Percentiles rank a stretch among this genome's conserved stretches.
These are phyloP conservation scores for Plicaturopsis crispa DNA, from an alignment of 768 basidiomycete species.

Conservation along the genomic window DNA sequence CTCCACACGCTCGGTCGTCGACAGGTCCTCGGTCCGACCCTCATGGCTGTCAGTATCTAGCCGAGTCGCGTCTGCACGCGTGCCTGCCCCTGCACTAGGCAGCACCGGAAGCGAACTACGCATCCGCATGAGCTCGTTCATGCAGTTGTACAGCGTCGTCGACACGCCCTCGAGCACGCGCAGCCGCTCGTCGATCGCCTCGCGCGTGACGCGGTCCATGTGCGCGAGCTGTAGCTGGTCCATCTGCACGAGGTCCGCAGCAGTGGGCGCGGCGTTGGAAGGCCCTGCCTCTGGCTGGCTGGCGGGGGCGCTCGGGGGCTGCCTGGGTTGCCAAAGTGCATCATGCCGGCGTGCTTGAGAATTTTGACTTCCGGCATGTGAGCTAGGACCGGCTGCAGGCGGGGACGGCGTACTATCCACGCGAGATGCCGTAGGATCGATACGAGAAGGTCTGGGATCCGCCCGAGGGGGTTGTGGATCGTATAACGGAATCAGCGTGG, in stretches of 20 bases:
- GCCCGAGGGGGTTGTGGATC: too few relatives aligned
- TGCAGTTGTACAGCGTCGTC: constrained; percentile 58
- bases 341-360: too few relatives aligned
- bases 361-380: too few relatives aligned
- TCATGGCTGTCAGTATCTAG: too few relatives aligned
- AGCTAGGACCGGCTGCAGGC: too few relatives aligned
- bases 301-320: constrained; percentile 1
- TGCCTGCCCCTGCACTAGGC: constrained; percentile 12
- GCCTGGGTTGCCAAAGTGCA: background rate
- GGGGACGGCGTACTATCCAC: too few relatives aligned
- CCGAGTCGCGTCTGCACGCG: too few relatives aligned
- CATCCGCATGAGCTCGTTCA: constrained; percentile 73
- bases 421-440: too few relatives aligned
- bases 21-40: too few relatives aligned
- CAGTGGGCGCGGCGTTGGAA: background rate
- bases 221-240: constrained; percentile 50
- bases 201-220: constrained; percentile 63
- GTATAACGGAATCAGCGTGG: constrained; percentile 34
- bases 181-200: constrained; percentile 81
- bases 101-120: constrained; percentile 58
- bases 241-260: background rate
- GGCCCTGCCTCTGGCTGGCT: too few relatives aligned
- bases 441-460: too few relatives aligned
- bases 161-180: constrained; percentile 75
- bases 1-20: too few relatives aligned